A percentile compares a stretch with the other conserved stretches of the same genome.
Conservation (phyloP, 352 stramenopile genomes). For the Saprolegnia diclina region DNA sequence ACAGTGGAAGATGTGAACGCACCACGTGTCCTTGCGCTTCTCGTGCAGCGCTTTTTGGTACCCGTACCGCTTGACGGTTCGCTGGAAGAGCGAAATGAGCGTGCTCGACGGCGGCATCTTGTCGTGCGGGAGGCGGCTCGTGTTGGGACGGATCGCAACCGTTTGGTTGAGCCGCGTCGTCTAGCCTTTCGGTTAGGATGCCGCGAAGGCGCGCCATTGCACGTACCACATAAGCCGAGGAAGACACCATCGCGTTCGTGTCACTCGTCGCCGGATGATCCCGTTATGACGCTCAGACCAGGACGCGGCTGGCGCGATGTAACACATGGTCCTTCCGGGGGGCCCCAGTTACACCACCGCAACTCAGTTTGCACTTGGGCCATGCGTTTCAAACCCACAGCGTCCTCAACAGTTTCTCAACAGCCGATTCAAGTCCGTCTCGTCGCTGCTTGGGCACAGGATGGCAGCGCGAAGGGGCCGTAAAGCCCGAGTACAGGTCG, state of each 20-base stretch:
- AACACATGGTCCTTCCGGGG: not conserved
- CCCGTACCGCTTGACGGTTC: conserved; percentile 51
- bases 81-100: conserved; percentile 51
- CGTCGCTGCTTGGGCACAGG: too few relatives aligned
- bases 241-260: conserved; percentile 4
- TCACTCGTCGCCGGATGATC: not conserved
- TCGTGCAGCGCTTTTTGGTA: conserved; percentile 57
- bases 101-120: conserved; percentile 36
- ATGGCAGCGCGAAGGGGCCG: too few relatives aligned
- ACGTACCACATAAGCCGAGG: conserved; percentile 4
- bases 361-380: not conserved
- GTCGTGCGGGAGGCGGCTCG: not conserved
- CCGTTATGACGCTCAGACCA: not conserved
- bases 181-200: not conserved
- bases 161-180: not conserved
- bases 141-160: conserved; percentile 5
- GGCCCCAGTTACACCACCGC: too few relatives aligned
- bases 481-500: too few relatives aligned
- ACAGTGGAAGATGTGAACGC: conserved; percentile 11
- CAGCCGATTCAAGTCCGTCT: too few relatives aligned
- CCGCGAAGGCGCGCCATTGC: not conserved
- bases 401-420: too few relatives aligned
- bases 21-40: conserved; percentile 73
- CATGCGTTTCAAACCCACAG: too few relatives aligned
- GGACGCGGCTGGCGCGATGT: not conserved